Conservation (phyloP, 768 basidiomycete genomes). For the Tricholoma flavovirens region DNA sequence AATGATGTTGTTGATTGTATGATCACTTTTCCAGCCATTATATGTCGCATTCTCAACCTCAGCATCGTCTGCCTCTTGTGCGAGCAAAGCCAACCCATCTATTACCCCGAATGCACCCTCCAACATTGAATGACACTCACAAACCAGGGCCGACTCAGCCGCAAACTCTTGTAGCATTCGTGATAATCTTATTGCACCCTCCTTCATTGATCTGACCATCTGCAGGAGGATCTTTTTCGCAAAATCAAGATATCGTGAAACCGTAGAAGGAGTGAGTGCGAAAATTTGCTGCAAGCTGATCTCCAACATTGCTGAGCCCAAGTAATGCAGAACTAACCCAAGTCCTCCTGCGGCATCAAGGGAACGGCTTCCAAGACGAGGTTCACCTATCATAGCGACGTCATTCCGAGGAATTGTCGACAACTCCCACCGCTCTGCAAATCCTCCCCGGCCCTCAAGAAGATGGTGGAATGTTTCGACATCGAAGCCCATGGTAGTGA, state of each 20-base stretch:
- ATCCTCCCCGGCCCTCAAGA: slow-evolving; percentile 22
- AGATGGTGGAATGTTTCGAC: slow-evolving; percentile 29
- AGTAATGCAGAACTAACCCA: slow-evolving; percentile 26
- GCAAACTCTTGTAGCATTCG: slow-evolving; percentile 22
- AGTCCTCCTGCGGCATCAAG: slow-evolving; percentile 37
- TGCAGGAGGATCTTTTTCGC: slow-evolving; percentile 23
- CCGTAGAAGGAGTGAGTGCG: slow-evolving; percentile 33
- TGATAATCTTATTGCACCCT: slow-evolving; percentile 25
- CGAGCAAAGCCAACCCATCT: background rate
- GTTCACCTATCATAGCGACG: slow-evolving; percentile 10
- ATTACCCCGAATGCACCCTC: background rate
- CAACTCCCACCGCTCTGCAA: slow-evolving; percentile 21
- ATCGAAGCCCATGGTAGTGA: slow-evolving; percentile 41
- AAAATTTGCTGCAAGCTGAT: too few relatives aligned
- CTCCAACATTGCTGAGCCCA: too few relatives aligned
- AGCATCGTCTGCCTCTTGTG: too few relatives aligned
- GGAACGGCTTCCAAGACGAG: slow-evolving; percentile 23
- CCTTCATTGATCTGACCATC: slow-evolving; percentile 23
- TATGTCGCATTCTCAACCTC: too few relatives aligned
- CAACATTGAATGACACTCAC: background rate
- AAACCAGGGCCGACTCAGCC: slow-evolving; percentile 15
- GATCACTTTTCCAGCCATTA: too few relatives aligned
- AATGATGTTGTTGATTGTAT: too few relatives aligned
- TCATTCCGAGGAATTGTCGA: slow-evolving; percentile 29
- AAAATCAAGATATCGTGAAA: slow-evolving; percentile 32